Percentiles rank a stretch among this genome's conserved stretches.
phyloP scores from a whole-genome alignment of 2,329 filamentous ascomycete genomes.

The Neofusicoccum umdonicola region DNA sequence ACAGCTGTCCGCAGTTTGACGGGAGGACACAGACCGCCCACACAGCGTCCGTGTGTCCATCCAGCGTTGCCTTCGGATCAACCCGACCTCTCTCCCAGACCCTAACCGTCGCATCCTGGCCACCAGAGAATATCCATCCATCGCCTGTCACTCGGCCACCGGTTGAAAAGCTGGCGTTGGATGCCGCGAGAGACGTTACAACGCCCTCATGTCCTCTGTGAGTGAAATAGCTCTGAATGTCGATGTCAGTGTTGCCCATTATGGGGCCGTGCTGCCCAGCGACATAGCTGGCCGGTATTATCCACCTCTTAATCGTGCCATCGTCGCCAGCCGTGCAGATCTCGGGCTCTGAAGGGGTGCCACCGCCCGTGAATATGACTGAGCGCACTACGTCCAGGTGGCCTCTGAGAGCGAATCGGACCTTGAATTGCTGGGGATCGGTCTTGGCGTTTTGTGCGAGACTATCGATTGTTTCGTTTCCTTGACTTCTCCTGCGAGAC shows the following conservation, averaged over 20 bases:
- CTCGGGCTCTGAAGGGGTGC: conserved; percentile 91
- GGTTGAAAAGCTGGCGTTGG: conserved; percentile 85
- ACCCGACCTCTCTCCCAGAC: conserved; percentile 95
- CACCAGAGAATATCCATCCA: conserved; percentile 97
- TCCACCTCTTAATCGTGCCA: conserved; percentile 93
- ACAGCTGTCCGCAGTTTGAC: conserved; percentile 74
- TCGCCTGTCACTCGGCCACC: conserved; percentile 85
- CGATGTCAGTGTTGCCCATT: conserved; percentile 68
- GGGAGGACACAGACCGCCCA: conserved; percentile 95
- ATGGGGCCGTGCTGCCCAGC: conserved; percentile 49
- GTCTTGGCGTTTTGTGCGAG: conserved; percentile 48
- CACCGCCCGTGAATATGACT: conserved; percentile 94
- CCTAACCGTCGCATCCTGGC: conserved; percentile 86
- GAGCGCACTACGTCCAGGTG: conserved; percentile 92
- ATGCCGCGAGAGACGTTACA: conserved; percentile 82
- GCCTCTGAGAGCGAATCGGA: conserved; percentile 85
- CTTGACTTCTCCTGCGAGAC: conserved; percentile 62
- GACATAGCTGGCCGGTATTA: conserved; percentile 79
- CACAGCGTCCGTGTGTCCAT: conserved; percentile 92
- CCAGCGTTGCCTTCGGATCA: conserved; percentile 89
- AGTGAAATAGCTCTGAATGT: conserved; percentile 91
- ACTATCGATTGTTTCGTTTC: conserved; percentile 58
- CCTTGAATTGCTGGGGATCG: conserved; percentile 80
- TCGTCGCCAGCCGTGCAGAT: conserved; percentile 96
- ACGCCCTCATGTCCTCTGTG: conserved; percentile 91